phyloP scores from a whole-genome alignment of 805 yeast genomes.

The Saturnispora diversa region DNA sequence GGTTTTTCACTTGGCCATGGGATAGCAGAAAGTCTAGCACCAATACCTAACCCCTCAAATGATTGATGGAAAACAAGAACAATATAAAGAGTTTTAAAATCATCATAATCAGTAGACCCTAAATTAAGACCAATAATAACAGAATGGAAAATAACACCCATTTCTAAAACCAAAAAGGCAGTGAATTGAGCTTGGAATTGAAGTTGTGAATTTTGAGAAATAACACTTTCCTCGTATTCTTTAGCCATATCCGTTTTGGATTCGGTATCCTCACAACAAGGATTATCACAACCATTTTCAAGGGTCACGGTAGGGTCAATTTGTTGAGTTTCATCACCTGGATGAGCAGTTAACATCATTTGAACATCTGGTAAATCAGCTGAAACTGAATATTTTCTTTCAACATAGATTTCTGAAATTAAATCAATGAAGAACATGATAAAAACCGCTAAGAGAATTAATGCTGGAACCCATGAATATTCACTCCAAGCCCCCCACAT shows the following conservation, averaged over 20 bases:
- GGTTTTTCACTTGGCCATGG: conserved; percentile 30
- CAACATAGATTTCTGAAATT: conserved; percentile 35
- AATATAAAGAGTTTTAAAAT: conserved; percentile 57
- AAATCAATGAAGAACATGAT: conserved; percentile 40
- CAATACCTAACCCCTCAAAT: conserved; percentile 79
- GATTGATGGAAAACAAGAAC: conserved; percentile 63
- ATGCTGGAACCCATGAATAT: conserved; percentile 45
- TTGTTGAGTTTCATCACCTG: conserved; percentile 17
- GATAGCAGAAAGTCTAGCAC: conserved; percentile 57
- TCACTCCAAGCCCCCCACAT: conserved; percentile 45
- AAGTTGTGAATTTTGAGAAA: conserved; percentile 6
- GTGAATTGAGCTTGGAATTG: conserved; percentile 16
- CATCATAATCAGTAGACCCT: conserved; percentile 59
- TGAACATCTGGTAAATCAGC: conserved; percentile 14
- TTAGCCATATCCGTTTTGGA: conserved; percentile 2
- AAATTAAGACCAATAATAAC: conserved; percentile 68
- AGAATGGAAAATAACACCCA: conserved; percentile 74
- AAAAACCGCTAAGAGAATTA: conserved; percentile 39
- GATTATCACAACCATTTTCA: conserved; percentile 2
- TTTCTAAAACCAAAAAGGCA: conserved; percentile 37
- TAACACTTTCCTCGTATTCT: conserved; percentile 9
- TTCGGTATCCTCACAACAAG: conserved; percentile 5
- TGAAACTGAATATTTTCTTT: conserved; percentile 21
- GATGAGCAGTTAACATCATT: conserved; percentile 26
- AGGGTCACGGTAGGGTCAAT: too few relatives aligned